Conservation (phyloP, 257 asterid species). For the Sherardia arvensis region DNA sequence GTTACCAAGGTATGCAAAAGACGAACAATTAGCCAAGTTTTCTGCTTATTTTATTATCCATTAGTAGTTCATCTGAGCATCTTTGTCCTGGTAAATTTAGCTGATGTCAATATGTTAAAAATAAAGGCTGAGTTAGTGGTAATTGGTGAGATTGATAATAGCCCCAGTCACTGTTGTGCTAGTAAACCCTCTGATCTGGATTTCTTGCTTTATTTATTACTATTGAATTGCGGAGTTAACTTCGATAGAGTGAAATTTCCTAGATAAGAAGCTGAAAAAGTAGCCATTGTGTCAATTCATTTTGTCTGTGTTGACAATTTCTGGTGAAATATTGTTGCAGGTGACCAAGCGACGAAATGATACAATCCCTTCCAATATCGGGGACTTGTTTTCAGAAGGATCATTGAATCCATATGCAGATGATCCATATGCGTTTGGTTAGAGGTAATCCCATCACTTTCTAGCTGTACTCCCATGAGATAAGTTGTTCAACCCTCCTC, state of each 20-base stretch:
- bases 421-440: constrained; percentile 92
- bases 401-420: constrained; percentile 91
- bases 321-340: constrained; percentile 22
- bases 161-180: background rate
- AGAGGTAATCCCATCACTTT: constrained; percentile 42
- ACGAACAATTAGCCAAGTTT: constrained; percentile 9
- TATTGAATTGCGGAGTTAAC: background rate
- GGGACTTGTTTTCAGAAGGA: constrained; percentile 93
- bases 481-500: no score
- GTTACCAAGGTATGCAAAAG: constrained; percentile 41
- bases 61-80: background rate
- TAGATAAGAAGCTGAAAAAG: background rate
- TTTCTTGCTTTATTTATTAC: background rate
- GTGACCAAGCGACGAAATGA: constrained; percentile 33
- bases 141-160: background rate
- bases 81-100: background rate
- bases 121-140: background rate
- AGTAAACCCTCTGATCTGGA: background rate
- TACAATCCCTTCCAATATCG: constrained; percentile 63
- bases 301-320: background rate
- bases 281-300: background rate
- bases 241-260: background rate
- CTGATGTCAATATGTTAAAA: background rate
- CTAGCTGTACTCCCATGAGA: no score
- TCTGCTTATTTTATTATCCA: constrained; percentile 11